Evolutionary conservation across 768 basidiomycete genomes (phyloP).

Genomic region (Collybia sp.): DNA sequence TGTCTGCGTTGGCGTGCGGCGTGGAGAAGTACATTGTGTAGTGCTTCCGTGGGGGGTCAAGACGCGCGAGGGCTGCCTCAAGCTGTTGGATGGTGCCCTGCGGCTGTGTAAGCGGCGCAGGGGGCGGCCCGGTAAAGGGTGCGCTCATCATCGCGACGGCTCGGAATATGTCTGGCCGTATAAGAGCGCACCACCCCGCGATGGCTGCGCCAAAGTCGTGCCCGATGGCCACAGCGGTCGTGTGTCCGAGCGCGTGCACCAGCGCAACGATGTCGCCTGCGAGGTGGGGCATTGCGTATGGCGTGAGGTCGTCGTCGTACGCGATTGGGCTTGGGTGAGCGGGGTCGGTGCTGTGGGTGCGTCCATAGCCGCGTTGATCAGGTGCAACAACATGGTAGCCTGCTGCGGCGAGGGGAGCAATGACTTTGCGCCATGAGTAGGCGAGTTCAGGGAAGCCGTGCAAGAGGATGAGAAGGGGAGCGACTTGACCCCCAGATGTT

Average conservation of each 20-base stretch:
- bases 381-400: slow-evolving; percentile 64
- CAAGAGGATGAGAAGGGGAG: slow-evolving; percentile 50
- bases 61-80: slow-evolving; percentile 24
- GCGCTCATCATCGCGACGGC: slow-evolving; percentile 57
- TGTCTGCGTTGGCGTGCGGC: slow-evolving; percentile 39
- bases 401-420: slow-evolving; percentile 40
- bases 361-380: slow-evolving; percentile 55
- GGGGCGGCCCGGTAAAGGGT: slow-evolving; percentile 45
- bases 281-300: slow-evolving; percentile 47
- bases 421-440: slow-evolving; percentile 60
- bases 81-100: slow-evolving; percentile 11
- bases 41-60: slow-evolving; percentile 53
- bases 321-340: slow-evolving; percentile 14
- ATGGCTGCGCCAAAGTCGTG: slow-evolving; percentile 58
- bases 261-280: slow-evolving; percentile 48
- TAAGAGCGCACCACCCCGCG: slow-evolving; percentile 48
- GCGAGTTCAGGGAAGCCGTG: slow-evolving; percentile 68
- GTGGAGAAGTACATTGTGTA: slow-evolving; percentile 49
- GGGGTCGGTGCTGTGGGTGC: slow-evolving; percentile 17
- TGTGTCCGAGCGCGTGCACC: slow-evolving; percentile 45
- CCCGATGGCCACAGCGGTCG: slow-evolving; percentile 42
- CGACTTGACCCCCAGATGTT: slow-evolving; percentile 11
- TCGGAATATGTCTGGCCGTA: slow-evolving; percentile 51
- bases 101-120: slow-evolving; percentile 6
- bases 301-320: slow-evolving; percentile 45